A percentile compares a stretch with the other conserved stretches of the same genome.
These are phyloP conservation scores for Colletotrichum gigasporum DNA, from an alignment of 2,329 filamentous ascomycete genomes.

Conservation along the genomic window DNA sequence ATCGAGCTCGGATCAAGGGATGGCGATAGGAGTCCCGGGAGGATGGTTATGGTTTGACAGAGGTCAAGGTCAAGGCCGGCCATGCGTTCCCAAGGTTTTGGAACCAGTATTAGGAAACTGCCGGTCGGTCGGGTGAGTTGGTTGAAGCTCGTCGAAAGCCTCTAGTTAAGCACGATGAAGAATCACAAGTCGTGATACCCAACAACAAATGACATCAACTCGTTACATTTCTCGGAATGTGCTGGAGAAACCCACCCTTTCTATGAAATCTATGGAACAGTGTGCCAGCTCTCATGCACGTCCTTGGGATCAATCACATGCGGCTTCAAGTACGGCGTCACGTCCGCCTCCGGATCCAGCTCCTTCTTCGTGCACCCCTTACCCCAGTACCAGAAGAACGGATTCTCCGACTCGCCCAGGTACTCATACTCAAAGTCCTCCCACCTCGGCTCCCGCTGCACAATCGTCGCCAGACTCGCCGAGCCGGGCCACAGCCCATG, in stretches of 20 bases:
- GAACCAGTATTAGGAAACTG: no score
- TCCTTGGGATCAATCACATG: slow-evolving; percentile 68
- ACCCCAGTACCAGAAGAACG: slow-evolving; percentile 72
- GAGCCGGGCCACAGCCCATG: slow-evolving; percentile 78
- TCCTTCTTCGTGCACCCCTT: slow-evolving; percentile 74
- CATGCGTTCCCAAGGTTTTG: no score
- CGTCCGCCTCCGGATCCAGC: slow-evolving; percentile 61
- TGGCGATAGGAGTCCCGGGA: no score
- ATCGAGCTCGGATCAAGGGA: neutral
- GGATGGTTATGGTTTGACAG: no score
- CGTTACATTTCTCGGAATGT: neutral
- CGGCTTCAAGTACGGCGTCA: slow-evolving; percentile 70
- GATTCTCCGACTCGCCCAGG: slow-evolving; percentile 51
- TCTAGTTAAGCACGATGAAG: no score
- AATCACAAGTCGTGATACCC: no score
- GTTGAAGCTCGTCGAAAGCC: no score
- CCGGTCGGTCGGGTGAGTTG: no score
- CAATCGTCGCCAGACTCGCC: slow-evolving; percentile 67
- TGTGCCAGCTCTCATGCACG: slow-evolving; percentile 76
- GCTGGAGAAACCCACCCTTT: neutral
- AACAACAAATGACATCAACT: neutral
- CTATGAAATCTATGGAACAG: slow-evolving; percentile 41
- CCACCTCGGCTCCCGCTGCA: slow-evolving; percentile 64
- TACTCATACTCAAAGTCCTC: slow-evolving; percentile 65
- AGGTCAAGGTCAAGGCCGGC: no score